Evolutionary conservation across 257 asterid genomes (phyloP).

Genomic region (Salvia splendens): DNA sequence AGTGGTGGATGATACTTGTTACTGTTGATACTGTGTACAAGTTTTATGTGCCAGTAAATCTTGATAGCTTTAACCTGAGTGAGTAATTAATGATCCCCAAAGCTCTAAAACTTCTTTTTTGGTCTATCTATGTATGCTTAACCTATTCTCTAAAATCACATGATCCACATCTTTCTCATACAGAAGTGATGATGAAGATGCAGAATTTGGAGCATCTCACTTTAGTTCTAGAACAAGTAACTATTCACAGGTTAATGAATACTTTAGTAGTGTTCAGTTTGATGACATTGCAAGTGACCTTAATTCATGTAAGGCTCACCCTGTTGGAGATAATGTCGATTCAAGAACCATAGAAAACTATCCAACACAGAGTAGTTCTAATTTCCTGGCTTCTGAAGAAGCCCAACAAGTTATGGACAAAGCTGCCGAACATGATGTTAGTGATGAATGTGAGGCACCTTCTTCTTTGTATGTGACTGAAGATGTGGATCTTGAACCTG

Average conservation of each 20-base stretch:
- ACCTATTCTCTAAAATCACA: constrained; percentile 8
- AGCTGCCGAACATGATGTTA: constrained; percentile 49
- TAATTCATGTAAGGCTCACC: constrained; percentile 58
- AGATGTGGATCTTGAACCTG: constrained; percentile 64
- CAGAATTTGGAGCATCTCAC: constrained; percentile 58
- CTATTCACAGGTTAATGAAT: constrained; percentile 53
- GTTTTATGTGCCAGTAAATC: constrained; percentile 5
- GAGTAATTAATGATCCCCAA: constrained; percentile 15
- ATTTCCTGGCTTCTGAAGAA: constrained; percentile 54
- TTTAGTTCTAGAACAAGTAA: constrained; percentile 46
- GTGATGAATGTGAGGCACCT: constrained; percentile 76
- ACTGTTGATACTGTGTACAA: background rate
- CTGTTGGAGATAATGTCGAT: constrained; percentile 60
- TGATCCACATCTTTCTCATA: constrained; percentile 29
- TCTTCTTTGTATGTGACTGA: constrained; percentile 60
- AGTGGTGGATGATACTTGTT: constrained; percentile 7
- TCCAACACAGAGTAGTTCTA: constrained; percentile 45
- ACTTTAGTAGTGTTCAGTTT: constrained; percentile 51
- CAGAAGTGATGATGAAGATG: constrained; percentile 85
- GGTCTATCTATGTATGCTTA: constrained; percentile 2
- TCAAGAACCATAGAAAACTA: constrained; percentile 44
- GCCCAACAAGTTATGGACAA: constrained; percentile 44
- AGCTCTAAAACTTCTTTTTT: constrained; percentile 15
- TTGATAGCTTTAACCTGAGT: constrained; percentile 16
- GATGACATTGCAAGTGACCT: constrained; percentile 54